phyloP scores from a whole-genome alignment of 2,329 filamentous ascomycete genomes.

The Hymenoscyphus fraxineus region DNA sequence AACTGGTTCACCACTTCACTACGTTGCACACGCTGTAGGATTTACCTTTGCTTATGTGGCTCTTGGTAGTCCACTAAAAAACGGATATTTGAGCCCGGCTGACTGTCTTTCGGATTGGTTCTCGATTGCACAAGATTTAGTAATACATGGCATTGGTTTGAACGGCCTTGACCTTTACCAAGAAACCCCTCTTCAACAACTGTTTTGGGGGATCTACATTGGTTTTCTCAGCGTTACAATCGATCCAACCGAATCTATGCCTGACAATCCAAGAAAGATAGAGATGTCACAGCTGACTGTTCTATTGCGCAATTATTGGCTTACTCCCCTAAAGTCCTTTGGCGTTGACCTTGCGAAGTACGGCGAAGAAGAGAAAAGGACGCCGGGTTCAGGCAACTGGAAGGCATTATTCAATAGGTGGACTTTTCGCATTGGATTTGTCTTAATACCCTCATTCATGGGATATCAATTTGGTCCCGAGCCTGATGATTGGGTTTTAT shows the following conservation, averaged over 20 bases:
- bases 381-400: too few species aligned
- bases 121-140: neutral
- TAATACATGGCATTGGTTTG: neutral
- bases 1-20: neutral
- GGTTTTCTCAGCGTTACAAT: too few species aligned
- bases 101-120: neutral
- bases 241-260: too few species aligned
- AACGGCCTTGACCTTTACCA: neutral
- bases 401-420: too few species aligned
- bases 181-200: neutral
- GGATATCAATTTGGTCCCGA: neutral
- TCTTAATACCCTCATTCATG: neutral
- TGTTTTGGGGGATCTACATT: too few species aligned
- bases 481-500: slow-evolving; percentile 5
- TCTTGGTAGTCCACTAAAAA: neutral
- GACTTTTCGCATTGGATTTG: too few species aligned
- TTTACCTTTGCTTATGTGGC: neutral
- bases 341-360: neutral
- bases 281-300: neutral
- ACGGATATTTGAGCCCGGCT: neutral
- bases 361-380: neutral
- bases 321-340: neutral
- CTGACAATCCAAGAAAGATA: too few species aligned
- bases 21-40: neutral
- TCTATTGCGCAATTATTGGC: neutral